Base-by-base conservation (phyloP, 2,329 filamentous ascomycete genomes). In the Exophiala dermatitidis region DNA sequence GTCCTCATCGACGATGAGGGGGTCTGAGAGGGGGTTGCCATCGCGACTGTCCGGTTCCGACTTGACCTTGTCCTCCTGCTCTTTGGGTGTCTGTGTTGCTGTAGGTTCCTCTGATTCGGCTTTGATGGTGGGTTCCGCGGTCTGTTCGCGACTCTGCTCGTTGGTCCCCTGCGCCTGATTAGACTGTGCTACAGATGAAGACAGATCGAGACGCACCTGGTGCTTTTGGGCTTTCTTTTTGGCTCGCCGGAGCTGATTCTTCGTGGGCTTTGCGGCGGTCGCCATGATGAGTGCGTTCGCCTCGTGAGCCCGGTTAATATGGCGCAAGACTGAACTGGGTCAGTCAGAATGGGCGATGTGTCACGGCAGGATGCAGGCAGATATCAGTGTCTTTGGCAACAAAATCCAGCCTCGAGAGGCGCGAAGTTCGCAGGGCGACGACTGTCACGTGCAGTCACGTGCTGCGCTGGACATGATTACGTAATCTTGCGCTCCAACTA, bases 221-320 rank as follows among this genome's bases (percentile, higher is more conserved):
- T 83, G 83, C 74, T 94, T 94, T 68, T 88, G 82, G 65, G 89
- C 86, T 83, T 95, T 96, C 81, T 93, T 95, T 77, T 91, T 90
- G 46, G 89, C 87, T 69, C 91, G 84, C 69, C 90, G 82, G 76
- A 90, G 85, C 73, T 95, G 89, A 72, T 96, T 96, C 77, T 96
- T 97, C 69, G 86, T 90, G 76, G 86, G 83, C 75, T 91, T 94
- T 68, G 68, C 68, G 44, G 61, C 64, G 31, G 61, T 53, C 7
- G 65, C 57, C 56, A 61, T 61, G 42, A 28, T 38, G 36, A 37
- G n/a, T n/a, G 7, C 34, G n/a, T 8, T 7, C 7, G 34, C 34
- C 34, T 37, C 34, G 19, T 2, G 19, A 19, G 19, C 19, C 19
- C 19, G 19, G 19, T 19, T 2, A 19, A 19, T 19, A 19, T 19